Conservation (phyloP, 1,284 basidiomycete genomes). For the Ganoderma multipileum region DNA sequence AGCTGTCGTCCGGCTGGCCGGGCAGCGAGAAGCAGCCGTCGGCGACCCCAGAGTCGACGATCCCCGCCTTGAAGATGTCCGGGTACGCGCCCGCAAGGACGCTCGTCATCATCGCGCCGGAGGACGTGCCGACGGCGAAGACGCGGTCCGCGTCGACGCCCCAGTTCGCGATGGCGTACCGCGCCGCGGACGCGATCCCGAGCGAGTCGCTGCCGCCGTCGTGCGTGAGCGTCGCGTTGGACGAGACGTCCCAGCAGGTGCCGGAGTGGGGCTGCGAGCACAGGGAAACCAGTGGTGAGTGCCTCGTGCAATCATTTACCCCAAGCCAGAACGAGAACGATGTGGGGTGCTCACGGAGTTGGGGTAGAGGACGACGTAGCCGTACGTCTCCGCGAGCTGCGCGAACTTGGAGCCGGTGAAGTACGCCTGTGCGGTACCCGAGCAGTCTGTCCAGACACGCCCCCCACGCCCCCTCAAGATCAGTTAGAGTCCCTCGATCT, state of each 20-base stretch:
- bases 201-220: conserved; percentile 61
- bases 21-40: conserved; percentile 60
- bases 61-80: conserved; percentile 57
- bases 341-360: conserved; percentile 44
- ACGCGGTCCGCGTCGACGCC: conserved; percentile 53
- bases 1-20: conserved; percentile 43
- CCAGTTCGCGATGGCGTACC: conserved; percentile 56
- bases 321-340: no score
- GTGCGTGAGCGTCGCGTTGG: conserved; percentile 57
- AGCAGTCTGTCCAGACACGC: conserved; percentile 45
- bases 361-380: conserved; percentile 56
- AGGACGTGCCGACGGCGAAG: conserved; percentile 58
- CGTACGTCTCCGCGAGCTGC: conserved; percentile 54
- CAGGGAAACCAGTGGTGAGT: conserved; percentile 15
- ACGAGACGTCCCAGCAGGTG: conserved; percentile 63
- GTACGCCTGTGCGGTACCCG: conserved; percentile 58
- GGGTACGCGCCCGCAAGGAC: conserved; percentile 62
- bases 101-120: conserved; percentile 69
- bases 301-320: neutral
- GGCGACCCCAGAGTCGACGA: conserved; percentile 59
- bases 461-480: neutral
- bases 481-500: neutral
- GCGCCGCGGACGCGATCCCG: conserved; percentile 55
- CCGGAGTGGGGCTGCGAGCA: conserved; percentile 46
- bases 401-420: conserved; percentile 58